These are phyloP conservation scores for Dothideomycetes sp. DNA, from an alignment of 2,329 filamentous ascomycete genomes.

Conservation along the genomic window DNA sequence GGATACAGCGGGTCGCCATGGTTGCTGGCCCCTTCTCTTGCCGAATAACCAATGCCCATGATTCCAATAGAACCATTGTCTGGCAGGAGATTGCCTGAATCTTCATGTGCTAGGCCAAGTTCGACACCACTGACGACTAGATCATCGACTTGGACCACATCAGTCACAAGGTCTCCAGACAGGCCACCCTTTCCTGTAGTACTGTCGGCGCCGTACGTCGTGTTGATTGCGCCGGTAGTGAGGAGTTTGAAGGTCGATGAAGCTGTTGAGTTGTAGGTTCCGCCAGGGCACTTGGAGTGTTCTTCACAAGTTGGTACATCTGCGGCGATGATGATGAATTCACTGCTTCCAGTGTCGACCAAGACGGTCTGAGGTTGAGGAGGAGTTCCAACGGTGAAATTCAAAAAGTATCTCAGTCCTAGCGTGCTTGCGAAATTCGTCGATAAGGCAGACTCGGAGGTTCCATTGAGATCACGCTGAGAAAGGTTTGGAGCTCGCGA, in stretches of 20 bases:
- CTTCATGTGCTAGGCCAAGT: conserved; percentile 26
- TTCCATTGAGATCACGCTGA: no score
- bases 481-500: no score
- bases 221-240: conserved; percentile 23
- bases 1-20: conserved; percentile 22
- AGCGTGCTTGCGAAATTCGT: no score
- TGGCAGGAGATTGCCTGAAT: no score
- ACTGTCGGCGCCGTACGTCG: conserved; percentile 23
- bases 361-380: conserved; percentile 25
- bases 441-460: no score
- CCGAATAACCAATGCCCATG: conserved; percentile 25
- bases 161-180: conserved; percentile 22
- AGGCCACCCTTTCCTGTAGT: no score
- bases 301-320: conserved; percentile 19
- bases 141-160: conserved; percentile 20
- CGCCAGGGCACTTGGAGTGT: conserved; percentile 24
- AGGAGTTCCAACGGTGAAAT: conserved; percentile 27
- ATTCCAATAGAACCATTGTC: no score
- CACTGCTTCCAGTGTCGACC: conserved; percentile 27
- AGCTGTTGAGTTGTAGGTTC: conserved; percentile 20
- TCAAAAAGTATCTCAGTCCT: no score
- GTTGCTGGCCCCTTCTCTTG: conserved; percentile 21
- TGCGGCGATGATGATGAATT: conserved; percentile 25
- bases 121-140: conserved; percentile 22
- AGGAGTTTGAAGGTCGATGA: conserved; percentile 23